These are phyloP conservation scores for Otatea glauca DNA, from an alignment of 176 grass and related monocot genomes.

Conservation along the genomic window DNA sequence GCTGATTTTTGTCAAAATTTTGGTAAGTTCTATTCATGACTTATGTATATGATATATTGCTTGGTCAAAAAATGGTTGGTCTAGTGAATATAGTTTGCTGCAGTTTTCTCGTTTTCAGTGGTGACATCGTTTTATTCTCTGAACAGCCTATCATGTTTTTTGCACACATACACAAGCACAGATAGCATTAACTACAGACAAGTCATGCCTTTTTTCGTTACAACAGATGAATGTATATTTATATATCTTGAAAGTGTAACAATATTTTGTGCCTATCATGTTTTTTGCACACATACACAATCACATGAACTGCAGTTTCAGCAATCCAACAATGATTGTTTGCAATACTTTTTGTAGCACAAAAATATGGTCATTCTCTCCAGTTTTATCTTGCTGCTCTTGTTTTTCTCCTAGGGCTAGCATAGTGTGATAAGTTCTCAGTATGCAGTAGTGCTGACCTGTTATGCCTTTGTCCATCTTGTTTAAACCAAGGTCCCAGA, in stretches of 20 bases:
- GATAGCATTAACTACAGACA: background rate
- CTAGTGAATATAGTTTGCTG: background rate
- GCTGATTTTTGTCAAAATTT: slow-evolving; percentile 56
- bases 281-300: no score
- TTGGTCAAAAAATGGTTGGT: background rate
- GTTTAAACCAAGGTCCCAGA: slow-evolving; percentile 32
- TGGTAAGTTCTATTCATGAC: slow-evolving; percentile 54
- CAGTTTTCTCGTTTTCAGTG: background rate
- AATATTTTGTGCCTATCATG: background rate
- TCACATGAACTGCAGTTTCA: background rate
- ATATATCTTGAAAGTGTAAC: background rate
- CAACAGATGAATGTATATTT: slow-evolving; percentile 4
- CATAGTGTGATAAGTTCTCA: background rate
- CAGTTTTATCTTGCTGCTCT: slow-evolving; percentile 10
- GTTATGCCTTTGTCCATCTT: slow-evolving; percentile 26
- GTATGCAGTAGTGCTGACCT: slow-evolving; percentile 7
- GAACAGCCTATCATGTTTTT: background rate
- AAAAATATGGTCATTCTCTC: background rate
- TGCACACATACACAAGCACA: background rate
- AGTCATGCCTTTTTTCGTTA: background rate
- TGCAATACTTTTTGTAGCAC: background rate
- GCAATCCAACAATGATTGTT: background rate
- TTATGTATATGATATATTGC: background rate
- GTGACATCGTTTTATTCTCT: background rate
- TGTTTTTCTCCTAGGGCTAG: background rate